phyloP scores from a whole-genome alignment of 176 grass and related monocot genomes.

The Rhynchospora tenuis region DNA sequence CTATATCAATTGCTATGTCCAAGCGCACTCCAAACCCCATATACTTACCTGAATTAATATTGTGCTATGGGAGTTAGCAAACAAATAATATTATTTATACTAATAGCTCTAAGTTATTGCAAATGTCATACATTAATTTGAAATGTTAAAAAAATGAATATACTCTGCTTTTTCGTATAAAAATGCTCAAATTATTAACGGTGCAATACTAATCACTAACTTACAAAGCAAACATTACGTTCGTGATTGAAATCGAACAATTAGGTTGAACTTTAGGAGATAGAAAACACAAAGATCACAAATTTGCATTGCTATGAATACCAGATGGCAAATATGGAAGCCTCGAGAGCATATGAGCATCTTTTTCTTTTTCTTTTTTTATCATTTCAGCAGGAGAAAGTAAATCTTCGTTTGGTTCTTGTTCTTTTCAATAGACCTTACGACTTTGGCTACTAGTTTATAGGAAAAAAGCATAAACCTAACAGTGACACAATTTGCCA shows the following conservation, averaged over 20 bases:
- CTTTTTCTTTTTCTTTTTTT: too few species aligned
- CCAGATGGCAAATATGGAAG: too few species aligned
- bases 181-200: neutral
- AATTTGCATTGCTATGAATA: too few species aligned
- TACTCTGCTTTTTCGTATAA: too few species aligned
- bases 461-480: too few species aligned
- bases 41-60: constrained; percentile 29
- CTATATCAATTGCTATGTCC: constrained; percentile 81
- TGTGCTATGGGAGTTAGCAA: neutral
- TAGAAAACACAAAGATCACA: too few species aligned
- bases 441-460: neutral
- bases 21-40: constrained; percentile 46
- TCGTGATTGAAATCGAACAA: neutral
- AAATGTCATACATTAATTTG: neutral
- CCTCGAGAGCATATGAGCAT: too few species aligned
- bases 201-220: neutral
- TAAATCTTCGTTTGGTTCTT: neutral
- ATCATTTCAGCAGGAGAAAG: neutral
- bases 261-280: neutral
- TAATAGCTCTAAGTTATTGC: neutral
- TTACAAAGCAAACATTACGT: neutral
- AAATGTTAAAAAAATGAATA: too few species aligned
- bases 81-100: neutral
- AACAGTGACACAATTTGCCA: too few species aligned
- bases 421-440: neutral